Percentiles rank a stretch among this genome's conserved stretches.
Evolutionary conservation across 768 basidiomycete species (phyloP).

Genomic region (Amylocystis lapponica): DNA sequence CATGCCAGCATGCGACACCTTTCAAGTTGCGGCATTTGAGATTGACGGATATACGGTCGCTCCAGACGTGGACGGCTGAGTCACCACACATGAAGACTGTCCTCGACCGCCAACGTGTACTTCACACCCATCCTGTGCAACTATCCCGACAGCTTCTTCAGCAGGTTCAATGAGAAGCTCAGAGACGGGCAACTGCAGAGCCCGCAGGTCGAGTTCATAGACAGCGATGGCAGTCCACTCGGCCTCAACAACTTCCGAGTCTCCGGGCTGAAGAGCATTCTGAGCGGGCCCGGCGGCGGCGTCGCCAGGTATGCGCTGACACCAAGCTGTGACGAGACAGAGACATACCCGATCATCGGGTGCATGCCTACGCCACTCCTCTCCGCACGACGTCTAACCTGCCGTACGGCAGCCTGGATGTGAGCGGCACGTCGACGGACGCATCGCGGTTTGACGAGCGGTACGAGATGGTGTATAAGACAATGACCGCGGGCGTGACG

Average conservation of each 20-base stretch:
- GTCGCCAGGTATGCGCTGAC: constrained; percentile 94
- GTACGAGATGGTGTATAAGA: constrained; percentile 92
- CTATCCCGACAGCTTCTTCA: constrained; percentile 90
- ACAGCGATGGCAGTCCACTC: constrained; percentile 82
- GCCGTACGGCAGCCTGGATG: constrained; percentile 55
- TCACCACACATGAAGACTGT: no score
- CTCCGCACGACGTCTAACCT: neutral
- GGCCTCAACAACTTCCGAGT: constrained; percentile 81
- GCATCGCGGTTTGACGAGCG: constrained; percentile 89
- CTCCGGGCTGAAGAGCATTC: constrained; percentile 87
- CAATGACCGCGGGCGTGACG: constrained; percentile 89
- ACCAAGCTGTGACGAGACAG: constrained; percentile 77
- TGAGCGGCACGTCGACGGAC: constrained; percentile 95
- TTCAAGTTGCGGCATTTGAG: no score
- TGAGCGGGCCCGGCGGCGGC: constrained; percentile 92
- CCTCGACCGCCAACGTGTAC: constrained; percentile 92
- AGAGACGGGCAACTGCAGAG: constrained; percentile 51
- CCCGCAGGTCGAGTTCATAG: constrained; percentile 92
- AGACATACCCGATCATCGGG: constrained; percentile 79
- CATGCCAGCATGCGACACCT: no score
- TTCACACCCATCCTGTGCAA: constrained; percentile 81
- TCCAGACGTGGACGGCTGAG: no score
- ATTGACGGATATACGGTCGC: no score
- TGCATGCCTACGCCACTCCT: constrained; percentile 29
- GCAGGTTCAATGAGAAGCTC: constrained; percentile 75